Evolutionary conservation across 192 early-diverging fungal species (phyloP).

Genomic region (Coemansia sp.): DNA sequence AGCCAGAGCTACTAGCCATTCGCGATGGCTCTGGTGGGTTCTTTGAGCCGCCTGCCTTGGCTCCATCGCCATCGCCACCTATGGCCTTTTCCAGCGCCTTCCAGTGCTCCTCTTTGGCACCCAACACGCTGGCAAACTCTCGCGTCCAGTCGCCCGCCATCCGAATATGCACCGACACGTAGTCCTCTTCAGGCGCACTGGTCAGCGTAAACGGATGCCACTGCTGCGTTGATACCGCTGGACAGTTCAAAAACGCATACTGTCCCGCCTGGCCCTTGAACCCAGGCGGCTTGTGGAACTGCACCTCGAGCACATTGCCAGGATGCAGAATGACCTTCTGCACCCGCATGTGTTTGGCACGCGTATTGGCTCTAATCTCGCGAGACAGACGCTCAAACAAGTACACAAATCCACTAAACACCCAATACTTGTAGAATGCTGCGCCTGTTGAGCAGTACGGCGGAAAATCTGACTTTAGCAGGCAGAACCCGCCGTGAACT

Average conservation of each 20-base stretch:
- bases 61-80: conserved; percentile 11
- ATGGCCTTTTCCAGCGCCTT: conserved; percentile 47
- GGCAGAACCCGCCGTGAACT: conserved; percentile 82
- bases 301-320: conserved; percentile 77
- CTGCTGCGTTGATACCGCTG: conserved; percentile 67
- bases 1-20: conserved; percentile 13
- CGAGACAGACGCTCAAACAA: conserved; percentile 69
- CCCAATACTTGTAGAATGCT: conserved; percentile 80
- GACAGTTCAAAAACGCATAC: conserved; percentile 76
- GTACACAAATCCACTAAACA: conserved; percentile 64
- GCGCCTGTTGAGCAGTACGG: conserved; percentile 71
- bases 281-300: conserved; percentile 65
- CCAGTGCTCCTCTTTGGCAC: conserved; percentile 62
- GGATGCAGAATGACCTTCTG: conserved; percentile 83
- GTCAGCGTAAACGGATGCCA: conserved; percentile 88
- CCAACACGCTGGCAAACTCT: conserved; percentile 65
- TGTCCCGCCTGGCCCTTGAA: conserved; percentile 66
- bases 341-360: conserved; percentile 59
- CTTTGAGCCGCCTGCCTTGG: conserved; percentile 6
- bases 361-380: conserved; percentile 64
- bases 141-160: conserved; percentile 75
- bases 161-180: conserved; percentile 72
- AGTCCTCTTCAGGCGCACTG: conserved; percentile 75
- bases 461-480: conserved; percentile 65
- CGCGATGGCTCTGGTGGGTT: conserved; percentile 24